A percentile compares a stretch with the other conserved stretches of the same genome.
These are phyloP conservation scores for Tranzscheliella williamsii DNA, from an alignment of 1,284 basidiomycete species.

Conservation along the genomic window DNA sequence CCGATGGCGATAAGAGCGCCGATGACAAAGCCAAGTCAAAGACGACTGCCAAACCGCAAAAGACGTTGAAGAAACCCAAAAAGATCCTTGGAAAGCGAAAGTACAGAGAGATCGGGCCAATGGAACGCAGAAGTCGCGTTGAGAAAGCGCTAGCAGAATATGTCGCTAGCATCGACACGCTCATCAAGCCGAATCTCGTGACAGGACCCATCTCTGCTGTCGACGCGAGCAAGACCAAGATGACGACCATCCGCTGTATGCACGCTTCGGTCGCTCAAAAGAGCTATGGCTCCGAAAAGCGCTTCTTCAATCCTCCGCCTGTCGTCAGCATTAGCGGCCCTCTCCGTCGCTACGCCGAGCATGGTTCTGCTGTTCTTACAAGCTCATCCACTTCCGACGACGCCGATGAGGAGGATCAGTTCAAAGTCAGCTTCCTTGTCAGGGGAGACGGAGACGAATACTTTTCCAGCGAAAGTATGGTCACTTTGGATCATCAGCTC, in stretches of 20 bases:
- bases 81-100: constrained; percentile 37
- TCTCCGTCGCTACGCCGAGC: constrained; percentile 36
- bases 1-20: constrained; percentile 4
- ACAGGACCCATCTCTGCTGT: constrained; percentile 29
- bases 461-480: constrained; percentile 44
- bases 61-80: constrained; percentile 24
- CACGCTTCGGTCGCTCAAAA: constrained; percentile 89
- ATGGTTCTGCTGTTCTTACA: constrained; percentile 24
- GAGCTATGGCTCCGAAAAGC: constrained; percentile 87
- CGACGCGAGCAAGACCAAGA: constrained; percentile 19
- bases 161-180: constrained; percentile 27
- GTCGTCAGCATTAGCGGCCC: constrained; percentile 84
- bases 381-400: constrained; percentile 19
- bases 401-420: constrained; percentile 28
- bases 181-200: constrained; percentile 27
- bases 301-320: constrained; percentile 84
- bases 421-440: constrained; percentile 74
- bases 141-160: constrained; percentile 33
- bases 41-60: constrained; percentile 14
- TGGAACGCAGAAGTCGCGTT: constrained; percentile 31
- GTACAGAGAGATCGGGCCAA: constrained; percentile 32
- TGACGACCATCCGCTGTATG: constrained; percentile 79
- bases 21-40: constrained; percentile 9
- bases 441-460: constrained; percentile 80
- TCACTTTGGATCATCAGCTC: constrained; percentile 65